phyloP scores from a whole-genome alignment of 495 filamentous ascomycete species.

The Neurospora sp. region DNA sequence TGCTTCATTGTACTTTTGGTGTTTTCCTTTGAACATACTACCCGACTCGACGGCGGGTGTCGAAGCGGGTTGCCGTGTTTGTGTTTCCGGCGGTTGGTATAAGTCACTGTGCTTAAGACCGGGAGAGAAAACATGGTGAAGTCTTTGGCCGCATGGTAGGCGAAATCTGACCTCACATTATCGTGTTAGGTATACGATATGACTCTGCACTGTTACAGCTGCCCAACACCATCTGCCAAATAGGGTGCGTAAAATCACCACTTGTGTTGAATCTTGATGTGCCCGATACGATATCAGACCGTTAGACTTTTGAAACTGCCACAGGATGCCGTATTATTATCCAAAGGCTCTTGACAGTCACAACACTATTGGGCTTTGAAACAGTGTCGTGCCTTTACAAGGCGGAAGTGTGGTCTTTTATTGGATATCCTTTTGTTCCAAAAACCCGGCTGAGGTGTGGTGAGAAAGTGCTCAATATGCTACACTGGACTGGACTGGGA shows the following conservation, averaged over 20 bases:
- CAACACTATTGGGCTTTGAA: neutral
- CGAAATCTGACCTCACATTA: neutral
- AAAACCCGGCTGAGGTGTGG: neutral
- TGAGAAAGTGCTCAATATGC: neutral
- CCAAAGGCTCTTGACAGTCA: neutral
- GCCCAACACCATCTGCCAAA: neutral
- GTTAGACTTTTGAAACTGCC: too few species aligned
- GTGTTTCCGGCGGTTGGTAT: neutral
- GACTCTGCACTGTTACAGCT: neutral
- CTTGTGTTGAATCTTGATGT: too few species aligned
- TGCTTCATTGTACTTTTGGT: neutral
- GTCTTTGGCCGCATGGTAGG: neutral
- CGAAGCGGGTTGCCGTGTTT: neutral
- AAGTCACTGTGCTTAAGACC: neutral
- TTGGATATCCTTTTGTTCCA: neutral
- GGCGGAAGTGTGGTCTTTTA: neutral
- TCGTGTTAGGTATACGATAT: neutral
- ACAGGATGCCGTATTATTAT: too few species aligned
- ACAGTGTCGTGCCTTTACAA: neutral
- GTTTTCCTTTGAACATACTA: neutral
- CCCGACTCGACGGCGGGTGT: neutral
- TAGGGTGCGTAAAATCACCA: too few species aligned
- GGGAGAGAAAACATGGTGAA: neutral
- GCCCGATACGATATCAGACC: too few species aligned
- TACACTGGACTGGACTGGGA: neutral